Percentiles rank a stretch among this genome's conserved stretches.
phyloP scores from a whole-genome alignment of 2,329 filamentous ascomycete genomes.

The Acarospora socialis region DNA sequence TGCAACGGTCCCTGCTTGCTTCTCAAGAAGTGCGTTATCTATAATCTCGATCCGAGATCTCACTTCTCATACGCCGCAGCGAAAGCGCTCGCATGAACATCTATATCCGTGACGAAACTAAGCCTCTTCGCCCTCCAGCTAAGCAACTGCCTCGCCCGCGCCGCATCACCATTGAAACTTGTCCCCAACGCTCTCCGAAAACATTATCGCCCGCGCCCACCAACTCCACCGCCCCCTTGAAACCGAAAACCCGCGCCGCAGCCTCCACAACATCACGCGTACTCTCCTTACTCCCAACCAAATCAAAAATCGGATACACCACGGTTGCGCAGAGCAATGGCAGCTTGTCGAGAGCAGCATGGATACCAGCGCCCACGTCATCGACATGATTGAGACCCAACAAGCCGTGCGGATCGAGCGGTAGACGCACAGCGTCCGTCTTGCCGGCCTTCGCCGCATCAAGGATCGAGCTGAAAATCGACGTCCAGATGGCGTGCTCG shows the following conservation, averaged over 20 bases:
- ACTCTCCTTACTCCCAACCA: constrained; percentile 21
- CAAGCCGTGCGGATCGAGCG: constrained; percentile 14
- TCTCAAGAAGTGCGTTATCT: too few relatives aligned
- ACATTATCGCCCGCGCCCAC: constrained; percentile 15
- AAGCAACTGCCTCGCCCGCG: constrained; percentile 20
- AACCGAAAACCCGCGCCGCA: constrained; percentile 16
- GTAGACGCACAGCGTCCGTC: constrained; percentile 12
- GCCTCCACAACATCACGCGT: constrained; percentile 19
- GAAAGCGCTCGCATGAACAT: too few relatives aligned
- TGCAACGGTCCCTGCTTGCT: too few relatives aligned
- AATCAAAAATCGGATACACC: constrained; percentile 26
- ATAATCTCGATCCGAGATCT: too few relatives aligned
- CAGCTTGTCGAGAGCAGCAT: constrained; percentile 23
- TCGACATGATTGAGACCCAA: constrained; percentile 25
- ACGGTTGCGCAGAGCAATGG: too few relatives aligned
- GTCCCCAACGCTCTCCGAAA: constrained; percentile 18
- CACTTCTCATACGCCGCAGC: too few relatives aligned
- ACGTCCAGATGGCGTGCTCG: constrained; percentile 18
- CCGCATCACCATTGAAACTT: constrained; percentile 15
- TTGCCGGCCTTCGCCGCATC: constrained; percentile 15
- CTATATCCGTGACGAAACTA: constrained; percentile 14
- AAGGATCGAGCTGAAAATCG: constrained; percentile 18
- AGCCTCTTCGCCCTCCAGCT: constrained; percentile 23
- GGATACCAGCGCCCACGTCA: constrained; percentile 23
- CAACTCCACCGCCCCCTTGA: constrained; percentile 18